These are phyloP conservation scores for Aspergillus unguis DNA, from an alignment of 2,329 filamentous ascomycete genomes.

Conservation along the genomic window DNA sequence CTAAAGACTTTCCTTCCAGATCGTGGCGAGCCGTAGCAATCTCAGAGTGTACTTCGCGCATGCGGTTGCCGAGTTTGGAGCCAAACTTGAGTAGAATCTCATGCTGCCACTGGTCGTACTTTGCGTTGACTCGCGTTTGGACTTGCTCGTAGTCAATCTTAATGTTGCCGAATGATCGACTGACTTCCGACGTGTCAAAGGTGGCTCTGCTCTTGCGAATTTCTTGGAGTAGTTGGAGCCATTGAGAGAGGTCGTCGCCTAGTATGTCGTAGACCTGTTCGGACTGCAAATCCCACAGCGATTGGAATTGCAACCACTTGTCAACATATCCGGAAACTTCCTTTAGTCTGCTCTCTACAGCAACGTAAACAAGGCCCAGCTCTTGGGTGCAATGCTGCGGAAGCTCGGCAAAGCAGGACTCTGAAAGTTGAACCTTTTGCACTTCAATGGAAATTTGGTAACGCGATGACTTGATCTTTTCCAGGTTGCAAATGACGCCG, in stretches of 20 bases:
- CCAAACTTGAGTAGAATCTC: constrained; percentile 95
- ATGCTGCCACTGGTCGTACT: constrained; percentile 99
- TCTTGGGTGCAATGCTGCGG: constrained; percentile 77
- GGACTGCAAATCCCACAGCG: constrained; percentile 93
- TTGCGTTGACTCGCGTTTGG: constrained; percentile 96
- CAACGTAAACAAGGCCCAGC: constrained; percentile 74
- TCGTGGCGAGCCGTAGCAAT: constrained; percentile 87
- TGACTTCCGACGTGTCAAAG: constrained; percentile 95
- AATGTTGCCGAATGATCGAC: constrained; percentile 86
- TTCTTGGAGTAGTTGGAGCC: constrained; percentile 94
- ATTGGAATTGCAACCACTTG: constrained; percentile 98
- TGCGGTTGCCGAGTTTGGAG: constrained; percentile 77
- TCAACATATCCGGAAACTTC: constrained; percentile 85
- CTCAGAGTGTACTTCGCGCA: constrained; percentile 88
- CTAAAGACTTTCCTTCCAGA: constrained; percentile 85
- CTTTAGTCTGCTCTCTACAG: constrained; percentile 76
- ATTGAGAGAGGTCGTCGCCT: constrained; percentile 84
- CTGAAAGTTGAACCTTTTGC: constrained; percentile 37
- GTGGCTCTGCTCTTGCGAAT: constrained; percentile 93
- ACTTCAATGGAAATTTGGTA: constrained; percentile 79
- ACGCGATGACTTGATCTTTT: constrained; percentile 89
- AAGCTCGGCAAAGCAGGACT: constrained; percentile 73
- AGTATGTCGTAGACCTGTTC: constrained; percentile 92
- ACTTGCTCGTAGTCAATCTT: constrained; percentile 98
- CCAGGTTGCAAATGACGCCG: constrained; percentile 83